Base-by-base conservation (phyloP, 257 asterid species). In the Petunia secreta region DNA sequence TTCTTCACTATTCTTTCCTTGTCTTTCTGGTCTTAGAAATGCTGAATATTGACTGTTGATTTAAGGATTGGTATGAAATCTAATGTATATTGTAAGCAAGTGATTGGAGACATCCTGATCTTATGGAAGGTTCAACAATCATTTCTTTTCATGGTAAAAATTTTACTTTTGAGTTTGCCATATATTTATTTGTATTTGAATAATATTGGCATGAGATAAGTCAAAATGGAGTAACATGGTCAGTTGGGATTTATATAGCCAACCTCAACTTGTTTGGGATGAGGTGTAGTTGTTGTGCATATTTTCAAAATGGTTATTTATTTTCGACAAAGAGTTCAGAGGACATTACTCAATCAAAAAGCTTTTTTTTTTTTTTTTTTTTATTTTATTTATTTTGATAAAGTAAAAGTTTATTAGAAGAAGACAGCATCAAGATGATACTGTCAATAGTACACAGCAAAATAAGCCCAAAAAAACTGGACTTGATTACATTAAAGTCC, bases 261-360 rank as follows among this genome's bases (percentile, higher is more conserved):
- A 25, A 25, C 25, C 25, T 25, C 25, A 25, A 25, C 25, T 25
- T 25, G 25, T 25, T 25, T 25, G 25, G 25, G 25, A 25, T 25
- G 25, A 25, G 25, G 25, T 25, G 25, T 25, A 25, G 25, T 25
- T 25, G 25, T 25, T 25, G 25, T 25, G 25, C 25, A 50, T 50
- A 73, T 50, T 50, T 73, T 73, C 78, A 73, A 73, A 62, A 73
- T 73, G 62, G 78, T 73, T 36, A n/a, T 34, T 46, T 73, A 50
- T 34, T 71, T 73, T 50, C 50, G 63, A 36, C 78, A 50, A 52
- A 50, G 50, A 50, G 34, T 34, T 34, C 13, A 11, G 46, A 73
- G 52, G 63, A 50, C 63, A 5, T 50, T 73, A 71, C 60, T 48
- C 1, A 25, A 71, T 71, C 77, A 71, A 39, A 54, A 71, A 34